Evolutionary conservation across 2,329 filamentous ascomycete species (phyloP).

Genomic region (Cordyceps tenuipes): DNA sequence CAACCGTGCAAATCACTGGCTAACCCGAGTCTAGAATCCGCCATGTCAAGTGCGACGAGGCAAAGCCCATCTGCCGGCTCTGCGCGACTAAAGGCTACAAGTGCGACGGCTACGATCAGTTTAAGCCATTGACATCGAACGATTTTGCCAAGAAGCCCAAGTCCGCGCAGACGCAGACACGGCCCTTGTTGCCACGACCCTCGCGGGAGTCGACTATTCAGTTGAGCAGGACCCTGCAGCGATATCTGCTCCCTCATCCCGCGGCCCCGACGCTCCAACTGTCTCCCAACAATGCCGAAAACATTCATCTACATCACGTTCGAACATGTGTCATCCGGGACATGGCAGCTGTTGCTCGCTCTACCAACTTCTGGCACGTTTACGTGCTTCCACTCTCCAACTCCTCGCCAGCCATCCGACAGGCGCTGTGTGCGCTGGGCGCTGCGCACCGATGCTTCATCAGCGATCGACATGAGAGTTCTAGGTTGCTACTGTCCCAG

Average conservation of each 20-base stretch:
- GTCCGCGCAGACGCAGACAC: background rate
- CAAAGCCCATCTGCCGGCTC: constrained; percentile 12
- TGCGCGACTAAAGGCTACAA: constrained; percentile 12
- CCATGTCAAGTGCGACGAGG: constrained; percentile 15
- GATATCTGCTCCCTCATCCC: background rate
- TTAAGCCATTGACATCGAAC: background rate
- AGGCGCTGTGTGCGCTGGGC: background rate
- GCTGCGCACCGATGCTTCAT: background rate
- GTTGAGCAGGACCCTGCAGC: background rate
- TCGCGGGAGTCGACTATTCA: background rate
- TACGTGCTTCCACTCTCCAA: background rate
- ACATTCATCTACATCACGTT: background rate
- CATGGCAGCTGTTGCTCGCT: background rate
- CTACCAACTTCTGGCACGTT: background rate
- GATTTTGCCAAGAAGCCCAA: background rate
- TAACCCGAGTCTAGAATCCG: constrained; percentile 12
- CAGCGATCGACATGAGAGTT: background rate
- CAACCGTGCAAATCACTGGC: background rate
- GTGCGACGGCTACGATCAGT: constrained; percentile 14
- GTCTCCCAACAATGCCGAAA: background rate
- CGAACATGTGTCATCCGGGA: background rate
- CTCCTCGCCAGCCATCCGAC: background rate
- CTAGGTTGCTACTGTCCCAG: background rate
- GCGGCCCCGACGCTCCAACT: background rate
- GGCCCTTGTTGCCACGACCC: background rate